Evolutionary conservation across 202 grass and related monocot genomes (phyloP).

Genomic region (Zoysia matrella): DNA sequence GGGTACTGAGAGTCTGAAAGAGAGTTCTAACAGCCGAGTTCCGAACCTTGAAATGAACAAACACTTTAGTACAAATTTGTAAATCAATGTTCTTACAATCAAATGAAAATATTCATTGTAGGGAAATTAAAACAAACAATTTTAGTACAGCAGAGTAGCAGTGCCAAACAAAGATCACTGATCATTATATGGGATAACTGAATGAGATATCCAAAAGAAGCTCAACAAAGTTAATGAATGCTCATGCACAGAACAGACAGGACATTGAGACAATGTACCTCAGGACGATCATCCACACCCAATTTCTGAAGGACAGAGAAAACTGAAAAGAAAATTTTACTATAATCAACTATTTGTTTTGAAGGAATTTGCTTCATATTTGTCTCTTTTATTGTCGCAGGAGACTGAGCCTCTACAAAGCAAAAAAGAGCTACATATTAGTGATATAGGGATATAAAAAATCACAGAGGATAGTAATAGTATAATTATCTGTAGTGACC

Average conservation of each 20-base stretch:
- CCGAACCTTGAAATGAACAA: slow-evolving; percentile 70
- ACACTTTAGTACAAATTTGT: slow-evolving; percentile 32
- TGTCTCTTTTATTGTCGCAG: slow-evolving; percentile 23
- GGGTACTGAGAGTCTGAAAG: slow-evolving; percentile 89
- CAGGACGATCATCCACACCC: slow-evolving; percentile 84
- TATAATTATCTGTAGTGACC: neutral
- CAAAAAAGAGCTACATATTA: slow-evolving; percentile 37
- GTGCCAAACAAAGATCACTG: slow-evolving; percentile 2
- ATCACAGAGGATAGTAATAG: slow-evolving; percentile 11
- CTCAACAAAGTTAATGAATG: slow-evolving; percentile 22
- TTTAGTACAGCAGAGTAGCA: slow-evolving; percentile 1
- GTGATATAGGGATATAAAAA: slow-evolving; percentile 3
- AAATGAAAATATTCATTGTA: neutral
- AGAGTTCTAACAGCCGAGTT: slow-evolving; percentile 95
- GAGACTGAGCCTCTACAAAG: slow-evolving; percentile 45
- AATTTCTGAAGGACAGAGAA: slow-evolving; percentile 88
- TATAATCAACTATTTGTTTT: slow-evolving; percentile 74
- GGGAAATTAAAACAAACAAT: neutral
- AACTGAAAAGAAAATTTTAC: slow-evolving; percentile 91
- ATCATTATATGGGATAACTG: neutral
- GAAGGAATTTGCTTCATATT: slow-evolving; percentile 38
- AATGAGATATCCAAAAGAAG: slow-evolving; percentile 26
- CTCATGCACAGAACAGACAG: slow-evolving; percentile 37
- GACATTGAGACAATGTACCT: slow-evolving; percentile 61
- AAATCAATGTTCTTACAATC: slow-evolving; percentile 10